Conservation (phyloP, 208 protist species). For the Leishmania tropica region DNA sequence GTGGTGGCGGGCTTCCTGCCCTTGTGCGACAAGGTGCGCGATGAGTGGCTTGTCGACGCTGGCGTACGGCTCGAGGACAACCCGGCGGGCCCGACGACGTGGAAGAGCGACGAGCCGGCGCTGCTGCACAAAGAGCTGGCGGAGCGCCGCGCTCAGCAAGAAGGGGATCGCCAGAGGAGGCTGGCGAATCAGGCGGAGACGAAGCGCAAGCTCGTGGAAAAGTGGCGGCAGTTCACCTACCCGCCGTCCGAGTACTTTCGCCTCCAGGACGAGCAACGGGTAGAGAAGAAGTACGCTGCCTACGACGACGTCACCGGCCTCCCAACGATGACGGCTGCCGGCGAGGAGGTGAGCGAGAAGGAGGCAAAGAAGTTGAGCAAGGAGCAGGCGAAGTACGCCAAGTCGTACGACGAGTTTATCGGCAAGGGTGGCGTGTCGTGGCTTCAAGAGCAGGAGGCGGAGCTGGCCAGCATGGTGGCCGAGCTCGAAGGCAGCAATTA, state of each 20-base stretch:
- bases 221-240: constrained; percentile 62
- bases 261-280: constrained; percentile 32
- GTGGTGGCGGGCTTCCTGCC: constrained; percentile 51
- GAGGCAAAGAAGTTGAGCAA: constrained; percentile 71
- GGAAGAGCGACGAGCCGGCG: constrained; percentile 78
- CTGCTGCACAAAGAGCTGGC: constrained; percentile 57
- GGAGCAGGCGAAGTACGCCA: constrained; percentile 75
- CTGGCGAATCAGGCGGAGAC: constrained; percentile 66
- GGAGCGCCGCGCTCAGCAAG: constrained; percentile 46
- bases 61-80: constrained; percentile 87
- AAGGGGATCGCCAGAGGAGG: constrained; percentile 46
- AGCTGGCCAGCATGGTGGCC: constrained; percentile 47
- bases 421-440: constrained; percentile 59
- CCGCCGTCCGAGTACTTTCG: constrained; percentile 50
- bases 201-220: constrained; percentile 64
- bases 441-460: constrained; percentile 53
- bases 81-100: constrained; percentile 62
- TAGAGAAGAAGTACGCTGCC: constrained; percentile 39
- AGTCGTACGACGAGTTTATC: constrained; percentile 64
- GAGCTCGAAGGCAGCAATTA: constrained; percentile 16
- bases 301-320: constrained; percentile 64
- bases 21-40: constrained; percentile 78
- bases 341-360: constrained; percentile 62
- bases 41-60: constrained; percentile 77
- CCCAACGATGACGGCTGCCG: constrained; percentile 40